Evolutionary conservation across 305 asterid species (phyloP), one percentile per base, ranked within the genome.

Genomic region (Vinca major): DNA sequence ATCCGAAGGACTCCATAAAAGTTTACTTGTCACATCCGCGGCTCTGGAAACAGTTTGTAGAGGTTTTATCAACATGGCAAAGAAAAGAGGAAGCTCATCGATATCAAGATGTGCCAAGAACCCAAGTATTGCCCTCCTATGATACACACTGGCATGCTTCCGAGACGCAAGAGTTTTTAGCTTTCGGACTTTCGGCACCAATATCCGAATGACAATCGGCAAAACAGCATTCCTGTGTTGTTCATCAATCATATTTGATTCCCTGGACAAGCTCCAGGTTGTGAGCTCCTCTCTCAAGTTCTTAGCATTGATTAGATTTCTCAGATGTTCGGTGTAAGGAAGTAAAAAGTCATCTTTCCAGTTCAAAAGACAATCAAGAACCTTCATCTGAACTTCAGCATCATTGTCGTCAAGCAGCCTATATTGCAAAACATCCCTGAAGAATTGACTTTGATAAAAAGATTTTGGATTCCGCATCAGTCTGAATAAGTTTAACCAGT

Each of bases 321-420:
- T 88, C 74, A 94, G 86, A 80, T 89, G 85, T 75, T 79, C 93
- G 33, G 77, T 65, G 63, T 94, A 91, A 12, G 97, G 97, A 71
- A 88, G 76, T 80, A 94, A 74, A 71, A 78, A 89, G 36, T 84
- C 96, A 50, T 91, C 99, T 75, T 76, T 91, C 98, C 98, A 91
- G 81, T 88, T 86, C 80, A 88, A 73, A 83, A 94, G 84, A 86
- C 99, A 89, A 66, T 91, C 98, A 75, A 94, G 89, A 80, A 86
- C 98, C 79, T 81, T 86, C 78, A 74, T 78, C 86, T 94, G 99
- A 76, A 89, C 40, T 68, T 88, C 95, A 75, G 91, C 82, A 84
- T 94, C 99, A 78, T 85, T 86, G 76, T 89, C 94, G 72, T 88
- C 92, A 51, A 91, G 90, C 79, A 94, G 88, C 87, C 99, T 94